Conservation (phyloP, 441 rosid species). For the Sinapis alba region DNA sequence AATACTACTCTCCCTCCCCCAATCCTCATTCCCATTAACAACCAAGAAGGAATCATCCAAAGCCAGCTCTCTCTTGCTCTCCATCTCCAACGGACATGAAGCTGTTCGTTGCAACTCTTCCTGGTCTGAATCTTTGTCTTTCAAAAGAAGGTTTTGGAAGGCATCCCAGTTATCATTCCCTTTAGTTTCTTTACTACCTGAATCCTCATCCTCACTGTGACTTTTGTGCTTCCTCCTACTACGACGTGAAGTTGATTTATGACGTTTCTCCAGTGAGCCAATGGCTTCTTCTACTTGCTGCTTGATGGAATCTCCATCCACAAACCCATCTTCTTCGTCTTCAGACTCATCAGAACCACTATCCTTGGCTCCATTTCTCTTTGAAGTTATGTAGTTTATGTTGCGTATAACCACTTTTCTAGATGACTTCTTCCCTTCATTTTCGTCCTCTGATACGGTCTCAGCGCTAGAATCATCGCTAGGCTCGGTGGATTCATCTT, state of each 20-base stretch:
- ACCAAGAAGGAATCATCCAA: constrained; percentile 66
- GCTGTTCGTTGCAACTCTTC: constrained; percentile 41
- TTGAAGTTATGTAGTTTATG: constrained; percentile 90
- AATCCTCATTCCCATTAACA: constrained; percentile 41
- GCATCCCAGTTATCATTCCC: constrained; percentile 76
- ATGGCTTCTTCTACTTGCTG: constrained; percentile 84
- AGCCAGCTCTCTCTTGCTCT: constrained; percentile 48
- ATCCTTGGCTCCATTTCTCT: constrained; percentile 63
- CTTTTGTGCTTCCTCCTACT: constrained; percentile 54
- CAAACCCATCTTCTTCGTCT: constrained; percentile 64
- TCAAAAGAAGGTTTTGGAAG: constrained; percentile 80
- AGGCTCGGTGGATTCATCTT: constrained; percentile 55
- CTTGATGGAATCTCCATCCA: constrained; percentile 67
- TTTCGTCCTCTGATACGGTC: constrained; percentile 40
- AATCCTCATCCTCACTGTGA: constrained; percentile 30
- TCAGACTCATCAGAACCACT: constrained; percentile 56
- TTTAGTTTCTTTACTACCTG: constrained; percentile 45
- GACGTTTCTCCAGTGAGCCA: constrained; percentile 68
- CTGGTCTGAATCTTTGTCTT: constrained; percentile 55
- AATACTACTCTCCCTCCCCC: constrained; percentile 42
- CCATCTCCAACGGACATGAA: constrained; percentile 41
- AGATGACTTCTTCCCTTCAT: constrained; percentile 71
- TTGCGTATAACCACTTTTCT: constrained; percentile 94
- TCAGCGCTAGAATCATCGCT: constrained; percentile 46
- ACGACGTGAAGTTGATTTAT: constrained; percentile 58